A percentile compares a stretch with the other conserved stretches of the same genome.
These are phyloP conservation scores for Backusella parvicylindrica DNA, from an alignment of 192 early-diverging fungal species.

Conservation along the genomic window DNA sequence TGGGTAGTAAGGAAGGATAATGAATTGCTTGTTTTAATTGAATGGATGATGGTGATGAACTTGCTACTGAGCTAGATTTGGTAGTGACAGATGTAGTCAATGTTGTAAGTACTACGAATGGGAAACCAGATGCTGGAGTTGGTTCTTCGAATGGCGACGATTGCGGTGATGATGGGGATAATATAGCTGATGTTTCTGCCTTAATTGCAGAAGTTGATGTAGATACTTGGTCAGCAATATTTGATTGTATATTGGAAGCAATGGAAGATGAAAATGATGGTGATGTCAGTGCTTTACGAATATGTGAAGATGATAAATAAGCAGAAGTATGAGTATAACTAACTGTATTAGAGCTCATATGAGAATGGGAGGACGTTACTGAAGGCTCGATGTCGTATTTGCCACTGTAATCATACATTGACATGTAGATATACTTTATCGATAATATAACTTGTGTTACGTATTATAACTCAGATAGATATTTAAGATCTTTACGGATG, in stretches of 20 bases:
- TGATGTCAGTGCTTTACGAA: neutral
- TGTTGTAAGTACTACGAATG: neutral
- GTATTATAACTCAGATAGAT: too few relatives aligned
- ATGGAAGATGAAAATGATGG: neutral
- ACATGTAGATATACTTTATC: too few relatives aligned
- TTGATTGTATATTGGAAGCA: neutral
- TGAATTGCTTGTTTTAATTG: neutral
- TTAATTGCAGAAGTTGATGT: neutral
- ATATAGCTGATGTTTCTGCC: neutral
- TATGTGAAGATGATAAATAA: neutral
- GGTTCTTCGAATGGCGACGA: neutral
- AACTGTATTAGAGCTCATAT: neutral
- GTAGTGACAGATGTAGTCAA: neutral
- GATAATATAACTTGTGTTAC: too few relatives aligned
- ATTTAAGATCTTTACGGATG: too few relatives aligned
- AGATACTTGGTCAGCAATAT: neutral
- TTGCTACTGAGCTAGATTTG: neutral
- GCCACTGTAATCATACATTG: too few relatives aligned
- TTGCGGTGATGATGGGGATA: neutral
- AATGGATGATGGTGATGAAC: neutral
- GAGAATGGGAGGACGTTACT: too few relatives aligned
- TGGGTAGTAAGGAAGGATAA: neutral
- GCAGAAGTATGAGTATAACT: neutral
- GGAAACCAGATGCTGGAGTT: neutral
- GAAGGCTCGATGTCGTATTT: too few relatives aligned